These are phyloP conservation scores for Cercospora sp. DNA, from an alignment of 2,329 filamentous ascomycete genomes.

Conservation along the genomic window DNA sequence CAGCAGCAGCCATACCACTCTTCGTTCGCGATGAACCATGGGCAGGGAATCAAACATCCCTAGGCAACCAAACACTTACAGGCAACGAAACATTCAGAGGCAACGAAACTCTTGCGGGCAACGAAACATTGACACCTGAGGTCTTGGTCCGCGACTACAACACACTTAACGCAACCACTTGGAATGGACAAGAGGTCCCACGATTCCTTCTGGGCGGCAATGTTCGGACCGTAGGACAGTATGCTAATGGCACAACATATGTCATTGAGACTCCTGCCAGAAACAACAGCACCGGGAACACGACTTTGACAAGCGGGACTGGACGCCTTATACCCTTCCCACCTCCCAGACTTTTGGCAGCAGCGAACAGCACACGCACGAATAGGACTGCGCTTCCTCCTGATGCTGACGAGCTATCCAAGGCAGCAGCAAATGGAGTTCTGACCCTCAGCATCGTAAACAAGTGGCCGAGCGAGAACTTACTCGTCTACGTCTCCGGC, in stretches of 20 bases:
- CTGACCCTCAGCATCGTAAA: conserved; percentile 43
- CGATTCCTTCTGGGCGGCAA: not conserved
- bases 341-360: not conserved
- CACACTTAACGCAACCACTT: conserved; percentile 27
- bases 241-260: conserved; percentile 2
- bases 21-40: not conserved
- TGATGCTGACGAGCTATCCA: not conserved
- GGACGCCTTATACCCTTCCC: conserved; percentile 3
- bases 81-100: not conserved
- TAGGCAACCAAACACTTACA: not conserved
- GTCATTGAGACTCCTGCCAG: not conserved
- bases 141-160: conserved; percentile 24
- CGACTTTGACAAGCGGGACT: conserved; percentile 1
- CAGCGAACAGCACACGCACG: not conserved
- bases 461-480: conserved; percentile 40
- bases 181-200: conserved; percentile 8
- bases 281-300: not conserved
- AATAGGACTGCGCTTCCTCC: not conserved
- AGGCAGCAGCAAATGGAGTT: conserved; percentile 10
- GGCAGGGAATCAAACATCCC: not conserved
- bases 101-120: not conserved
- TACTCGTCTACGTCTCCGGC: conserved; percentile 50
- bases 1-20: not conserved
- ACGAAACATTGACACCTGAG: not conserved
- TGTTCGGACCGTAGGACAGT: not conserved